Conservation (phyloP, 2,329 filamentous ascomycete species). For the Colletotrichum noveboracense region DNA sequence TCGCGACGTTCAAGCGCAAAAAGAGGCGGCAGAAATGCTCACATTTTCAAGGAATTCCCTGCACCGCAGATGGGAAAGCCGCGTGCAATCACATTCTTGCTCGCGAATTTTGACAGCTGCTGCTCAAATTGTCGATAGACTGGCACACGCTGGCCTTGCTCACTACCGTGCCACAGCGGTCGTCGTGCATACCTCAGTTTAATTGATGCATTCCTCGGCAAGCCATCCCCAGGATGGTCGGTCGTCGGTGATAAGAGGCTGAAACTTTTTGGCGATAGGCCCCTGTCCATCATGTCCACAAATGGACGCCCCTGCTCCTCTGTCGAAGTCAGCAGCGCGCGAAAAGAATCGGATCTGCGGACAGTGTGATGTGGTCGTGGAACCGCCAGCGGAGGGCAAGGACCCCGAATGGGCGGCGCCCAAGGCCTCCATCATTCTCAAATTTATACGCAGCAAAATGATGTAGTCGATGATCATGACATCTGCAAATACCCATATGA, state of each 20-base stretch:
- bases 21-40: not conserved
- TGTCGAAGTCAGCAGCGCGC: not conserved
- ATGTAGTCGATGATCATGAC: not conserved
- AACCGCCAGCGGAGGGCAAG: not conserved
- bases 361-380: not conserved
- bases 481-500: not conserved
- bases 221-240: not conserved
- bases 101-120: not conserved
- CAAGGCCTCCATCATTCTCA: not conserved
- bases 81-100: not conserved
- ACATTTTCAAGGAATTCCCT: not conserved
- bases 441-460: not conserved
- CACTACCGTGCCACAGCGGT: no score
- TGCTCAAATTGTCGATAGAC: not conserved
- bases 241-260: constrained; percentile 1
- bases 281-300: constrained; percentile 6
- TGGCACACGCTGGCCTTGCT: not conserved
- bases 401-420: not conserved
- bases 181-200: not conserved
- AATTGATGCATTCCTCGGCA: not conserved
- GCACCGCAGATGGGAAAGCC: not conserved
- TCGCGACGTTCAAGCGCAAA: not conserved
- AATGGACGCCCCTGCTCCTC: not conserved
- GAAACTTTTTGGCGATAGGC: not conserved
- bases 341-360: not conserved